These are phyloP conservation scores for Phytomonas serpens DNA, from an alignment of 208 protist genomes.

Conservation along the genomic window DNA sequence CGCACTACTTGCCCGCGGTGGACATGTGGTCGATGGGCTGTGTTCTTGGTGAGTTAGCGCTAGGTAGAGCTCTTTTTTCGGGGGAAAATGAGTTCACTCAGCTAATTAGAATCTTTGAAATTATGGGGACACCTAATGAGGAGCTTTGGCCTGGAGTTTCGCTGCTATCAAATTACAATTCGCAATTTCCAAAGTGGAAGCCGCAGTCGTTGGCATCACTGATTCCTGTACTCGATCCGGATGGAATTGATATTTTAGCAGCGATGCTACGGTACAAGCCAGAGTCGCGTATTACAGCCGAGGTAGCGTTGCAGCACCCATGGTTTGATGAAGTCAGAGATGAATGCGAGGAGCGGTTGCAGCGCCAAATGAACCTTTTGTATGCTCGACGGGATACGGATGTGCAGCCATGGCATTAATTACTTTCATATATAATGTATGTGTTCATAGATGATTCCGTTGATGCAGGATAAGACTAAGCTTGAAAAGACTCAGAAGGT, in stretches of 20 bases:
- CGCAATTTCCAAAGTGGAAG: conserved; percentile 49
- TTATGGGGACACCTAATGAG: conserved; percentile 92
- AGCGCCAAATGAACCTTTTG: conserved; percentile 15
- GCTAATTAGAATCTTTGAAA: conserved; percentile 84
- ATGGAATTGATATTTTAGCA: conserved; percentile 54
- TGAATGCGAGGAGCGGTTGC: conserved; percentile 23
- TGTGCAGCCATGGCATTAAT: background rate
- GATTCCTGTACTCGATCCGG: conserved; percentile 48
- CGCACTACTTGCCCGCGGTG: conserved; percentile 80
- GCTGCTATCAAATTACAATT: conserved; percentile 60
- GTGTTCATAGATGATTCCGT: background rate
- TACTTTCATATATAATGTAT: background rate
- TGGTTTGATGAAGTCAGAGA: conserved; percentile 81
- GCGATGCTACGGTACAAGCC: conserved; percentile 65
- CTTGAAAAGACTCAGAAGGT: conserved; percentile 1
- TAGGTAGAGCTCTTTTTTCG: conserved; percentile 64
- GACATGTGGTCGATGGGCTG: conserved; percentile 94
- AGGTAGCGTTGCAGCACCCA: conserved; percentile 60
- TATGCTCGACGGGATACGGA: background rate
- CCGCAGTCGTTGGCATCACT: conserved; percentile 22
- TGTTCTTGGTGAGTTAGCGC: conserved; percentile 93
- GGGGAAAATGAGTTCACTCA: conserved; percentile 87
- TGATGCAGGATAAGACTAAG: background rate
- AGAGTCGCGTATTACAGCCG: conserved; percentile 54
- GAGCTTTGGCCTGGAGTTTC: conserved; percentile 62